These are phyloP conservation scores for Flaveria ramosissima DNA, from an alignment of 129 eudicot species.

Conservation along the genomic window DNA sequence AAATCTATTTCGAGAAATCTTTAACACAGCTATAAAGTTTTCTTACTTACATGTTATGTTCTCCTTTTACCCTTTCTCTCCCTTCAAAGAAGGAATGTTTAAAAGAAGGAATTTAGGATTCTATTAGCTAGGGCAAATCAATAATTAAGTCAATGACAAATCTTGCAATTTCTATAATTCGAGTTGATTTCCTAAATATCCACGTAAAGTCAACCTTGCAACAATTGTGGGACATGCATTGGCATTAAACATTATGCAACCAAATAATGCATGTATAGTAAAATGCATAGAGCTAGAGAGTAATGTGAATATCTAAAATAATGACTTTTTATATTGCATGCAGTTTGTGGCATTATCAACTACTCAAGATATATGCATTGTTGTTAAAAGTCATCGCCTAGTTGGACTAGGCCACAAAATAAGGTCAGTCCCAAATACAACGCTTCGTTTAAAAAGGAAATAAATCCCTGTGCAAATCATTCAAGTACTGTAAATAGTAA, in stretches of 20 bases:
- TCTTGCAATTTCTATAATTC: neutral
- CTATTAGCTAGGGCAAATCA: neutral
- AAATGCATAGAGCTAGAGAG: slow-evolving; percentile 11
- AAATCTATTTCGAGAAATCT: slow-evolving; percentile 1
- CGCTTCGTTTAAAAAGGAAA: too few relatives aligned
- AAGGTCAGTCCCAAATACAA: too few relatives aligned
- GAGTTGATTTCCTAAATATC: neutral
- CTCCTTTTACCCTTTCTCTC: slow-evolving; percentile 8
- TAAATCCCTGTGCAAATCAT: too few relatives aligned
- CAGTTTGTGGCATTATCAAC: neutral
- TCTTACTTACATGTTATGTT: neutral
- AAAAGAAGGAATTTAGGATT: neutral
- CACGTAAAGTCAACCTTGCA: slow-evolving; percentile 8
- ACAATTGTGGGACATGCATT: neutral
- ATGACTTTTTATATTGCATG: neutral
- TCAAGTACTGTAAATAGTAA: too few relatives aligned
- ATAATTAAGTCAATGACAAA: neutral
- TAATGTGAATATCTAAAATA: neutral
- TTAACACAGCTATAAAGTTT: neutral
- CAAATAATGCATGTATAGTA: neutral
- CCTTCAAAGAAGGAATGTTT: neutral
- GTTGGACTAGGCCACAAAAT: too few relatives aligned
- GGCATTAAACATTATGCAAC: neutral
- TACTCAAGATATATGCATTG: neutral
- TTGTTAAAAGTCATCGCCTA: too few relatives aligned